Percentiles rank a stretch among this genome's conserved stretches.
phyloP scores from a whole-genome alignment of 2,329 filamentous ascomycete genomes.

The Cladophialophora carrionii region DNA sequence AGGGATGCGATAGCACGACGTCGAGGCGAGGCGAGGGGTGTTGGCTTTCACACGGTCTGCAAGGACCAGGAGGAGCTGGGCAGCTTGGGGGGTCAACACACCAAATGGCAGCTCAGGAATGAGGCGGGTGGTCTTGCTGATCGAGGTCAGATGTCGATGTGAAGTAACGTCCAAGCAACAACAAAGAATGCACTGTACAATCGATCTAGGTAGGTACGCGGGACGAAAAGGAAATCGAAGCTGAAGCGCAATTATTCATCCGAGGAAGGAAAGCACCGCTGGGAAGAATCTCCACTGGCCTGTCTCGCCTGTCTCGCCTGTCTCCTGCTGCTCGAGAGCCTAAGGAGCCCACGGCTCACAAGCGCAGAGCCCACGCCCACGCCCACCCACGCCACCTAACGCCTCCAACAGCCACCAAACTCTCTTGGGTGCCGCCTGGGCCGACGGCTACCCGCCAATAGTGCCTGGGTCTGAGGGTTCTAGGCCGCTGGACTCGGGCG shows the following conservation, averaged over 20 bases:
- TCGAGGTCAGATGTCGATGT: neutral
- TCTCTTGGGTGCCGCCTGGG: slow-evolving; percentile 2
- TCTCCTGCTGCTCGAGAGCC: neutral
- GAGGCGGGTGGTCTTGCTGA: neutral
- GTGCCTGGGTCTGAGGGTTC: neutral
- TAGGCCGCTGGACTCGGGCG: neutral
- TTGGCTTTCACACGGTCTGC: slow-evolving; percentile 20
- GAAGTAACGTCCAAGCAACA: neutral
- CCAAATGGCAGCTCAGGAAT: slow-evolving; percentile 1
- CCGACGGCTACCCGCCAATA: slow-evolving; percentile 1
- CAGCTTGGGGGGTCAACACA: slow-evolving; percentile 24
- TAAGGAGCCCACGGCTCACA: neutral
- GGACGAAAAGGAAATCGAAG: neutral
- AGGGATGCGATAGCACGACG: slow-evolving; percentile 12
- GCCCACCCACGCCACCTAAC: too few relatives aligned
- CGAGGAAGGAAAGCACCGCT: neutral
- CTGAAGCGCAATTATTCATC: neutral
- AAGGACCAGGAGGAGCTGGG: slow-evolving; percentile 31
- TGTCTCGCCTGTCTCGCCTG: too few relatives aligned
- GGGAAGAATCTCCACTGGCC: neutral
- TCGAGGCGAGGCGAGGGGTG: slow-evolving; percentile 25
- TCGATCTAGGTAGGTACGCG: neutral
- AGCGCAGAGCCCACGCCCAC: neutral
- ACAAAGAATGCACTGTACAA: neutral
- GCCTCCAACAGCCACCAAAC: neutral